Conservation (phyloP, 1,284 basidiomycete genomes). For the Sphagnurus paluster region DNA sequence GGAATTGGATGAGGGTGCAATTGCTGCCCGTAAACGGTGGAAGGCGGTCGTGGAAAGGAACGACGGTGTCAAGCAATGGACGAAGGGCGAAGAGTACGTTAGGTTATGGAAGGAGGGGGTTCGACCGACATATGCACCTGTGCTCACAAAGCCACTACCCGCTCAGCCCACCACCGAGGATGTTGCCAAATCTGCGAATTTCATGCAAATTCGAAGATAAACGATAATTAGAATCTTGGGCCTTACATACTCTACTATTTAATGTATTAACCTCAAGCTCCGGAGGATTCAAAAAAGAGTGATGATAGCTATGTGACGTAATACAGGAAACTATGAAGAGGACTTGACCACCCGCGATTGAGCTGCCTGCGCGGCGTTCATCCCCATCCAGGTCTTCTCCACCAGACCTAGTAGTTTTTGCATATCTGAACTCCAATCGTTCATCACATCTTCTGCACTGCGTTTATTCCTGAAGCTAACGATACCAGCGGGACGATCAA, state of each 20-base stretch:
- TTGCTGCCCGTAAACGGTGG: constrained; percentile 74
- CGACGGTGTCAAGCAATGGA: constrained; percentile 53
- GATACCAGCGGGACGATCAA: constrained; percentile 90
- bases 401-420: constrained; percentile 81
- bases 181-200: constrained; percentile 7
- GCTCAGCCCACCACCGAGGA: constrained; percentile 7
- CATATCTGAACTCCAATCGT: constrained; percentile 97
- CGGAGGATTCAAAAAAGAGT: constrained; percentile 10
- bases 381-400: constrained; percentile 89
- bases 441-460: constrained; percentile 89
- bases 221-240: neutral
- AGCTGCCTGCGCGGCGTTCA: constrained; percentile 83
- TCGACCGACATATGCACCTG: constrained; percentile 62
- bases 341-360: constrained; percentile 60
- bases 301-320: constrained; percentile 7
- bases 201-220: neutral
- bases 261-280: constrained; percentile 5
- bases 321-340: constrained; percentile 3
- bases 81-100: constrained; percentile 68
- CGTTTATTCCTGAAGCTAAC: constrained; percentile 82
- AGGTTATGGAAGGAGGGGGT: constrained; percentile 69
- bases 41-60: constrained; percentile 60
- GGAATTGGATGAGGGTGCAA: constrained; percentile 56
- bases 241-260: neutral
- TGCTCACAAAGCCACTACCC: constrained; percentile 39